Conservation (phyloP, 1,284 basidiomycete species). For the Tetrapyrgos nigripes region DNA sequence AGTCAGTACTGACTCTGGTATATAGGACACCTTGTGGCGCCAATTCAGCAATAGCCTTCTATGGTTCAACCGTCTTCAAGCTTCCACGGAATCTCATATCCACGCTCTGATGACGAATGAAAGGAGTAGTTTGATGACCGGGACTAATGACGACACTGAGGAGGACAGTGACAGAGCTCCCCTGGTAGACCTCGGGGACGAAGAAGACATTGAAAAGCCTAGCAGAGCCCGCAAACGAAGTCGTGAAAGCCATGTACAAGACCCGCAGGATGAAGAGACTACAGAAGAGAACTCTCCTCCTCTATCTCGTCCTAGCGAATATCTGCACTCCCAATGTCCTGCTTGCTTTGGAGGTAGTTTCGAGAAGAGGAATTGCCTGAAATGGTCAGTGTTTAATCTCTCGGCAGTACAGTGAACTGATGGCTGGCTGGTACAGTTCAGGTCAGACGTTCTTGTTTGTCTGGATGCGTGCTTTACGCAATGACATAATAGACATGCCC, state of each 20-base stretch:
- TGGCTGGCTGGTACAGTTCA: not conserved
- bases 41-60: not conserved
- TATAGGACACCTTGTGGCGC: not conserved
- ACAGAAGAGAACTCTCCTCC: too few relatives aligned
- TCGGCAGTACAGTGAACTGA: not conserved
- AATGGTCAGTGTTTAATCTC: not conserved
- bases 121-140: too few relatives aligned
- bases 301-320: constrained; percentile 18
- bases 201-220: too few relatives aligned
- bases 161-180: too few relatives aligned
- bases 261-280: too few relatives aligned
- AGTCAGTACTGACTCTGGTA: too few relatives aligned
- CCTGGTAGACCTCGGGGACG: not conserved
- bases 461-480: constrained; percentile 24
- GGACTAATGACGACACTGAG: too few relatives aligned
- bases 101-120: not conserved
- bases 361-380: not conserved
- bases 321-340: constrained; percentile 20
- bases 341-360: constrained; percentile 20
- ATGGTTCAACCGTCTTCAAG: too few relatives aligned
- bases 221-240: not conserved
- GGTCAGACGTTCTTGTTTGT: constrained; percentile 15
- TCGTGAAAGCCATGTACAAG: too few relatives aligned
- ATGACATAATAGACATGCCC: constrained; percentile 11
- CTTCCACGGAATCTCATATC: too few relatives aligned